Conservation (phyloP, 768 basidiomycete genomes). For the Thelephora aurantiotincta region DNA sequence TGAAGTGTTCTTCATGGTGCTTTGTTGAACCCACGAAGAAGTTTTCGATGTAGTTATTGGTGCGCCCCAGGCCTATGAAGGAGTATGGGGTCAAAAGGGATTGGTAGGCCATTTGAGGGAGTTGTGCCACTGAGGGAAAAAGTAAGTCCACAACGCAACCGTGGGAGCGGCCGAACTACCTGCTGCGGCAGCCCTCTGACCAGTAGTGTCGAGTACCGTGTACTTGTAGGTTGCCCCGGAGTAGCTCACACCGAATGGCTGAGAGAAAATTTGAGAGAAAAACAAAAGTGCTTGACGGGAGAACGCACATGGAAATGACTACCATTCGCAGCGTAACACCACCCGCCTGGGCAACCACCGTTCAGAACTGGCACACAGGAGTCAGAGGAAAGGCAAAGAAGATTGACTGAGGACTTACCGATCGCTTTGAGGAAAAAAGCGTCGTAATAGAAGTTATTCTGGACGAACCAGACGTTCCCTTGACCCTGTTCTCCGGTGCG, state of each 20-base stretch:
- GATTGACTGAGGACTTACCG: slow-evolving; percentile 32
- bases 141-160: slow-evolving; percentile 3
- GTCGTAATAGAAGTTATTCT: slow-evolving; percentile 97
- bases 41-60: slow-evolving; percentile 99
- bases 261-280: neutral
- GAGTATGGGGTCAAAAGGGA: slow-evolving; percentile 84
- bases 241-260: slow-evolving; percentile 92
- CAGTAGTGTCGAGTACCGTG: slow-evolving; percentile 85
- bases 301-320: slow-evolving; percentile 60
- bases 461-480: slow-evolving; percentile 65
- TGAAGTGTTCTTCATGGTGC: slow-evolving; percentile 55
- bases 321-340: slow-evolving; percentile 51
- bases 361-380: slow-evolving; percentile 51
- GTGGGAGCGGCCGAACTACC: slow-evolving; percentile 25
- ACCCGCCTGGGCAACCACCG: slow-evolving; percentile 78
- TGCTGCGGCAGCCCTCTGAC: slow-evolving; percentile 81
- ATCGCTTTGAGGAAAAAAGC: slow-evolving; percentile 98
- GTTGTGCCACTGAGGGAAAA: slow-evolving; percentile 59
- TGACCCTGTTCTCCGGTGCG: slow-evolving; percentile 53
- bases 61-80: slow-evolving; percentile 92
- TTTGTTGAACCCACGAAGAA: slow-evolving; percentile 90
- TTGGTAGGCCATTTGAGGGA: slow-evolving; percentile 88
- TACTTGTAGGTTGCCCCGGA: slow-evolving; percentile 96
- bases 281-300: neutral
- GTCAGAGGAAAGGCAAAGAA: neutral